Conservation (phyloP, 2,329 filamentous ascomycete genomes). For the Apiospora saccharicola region DNA sequence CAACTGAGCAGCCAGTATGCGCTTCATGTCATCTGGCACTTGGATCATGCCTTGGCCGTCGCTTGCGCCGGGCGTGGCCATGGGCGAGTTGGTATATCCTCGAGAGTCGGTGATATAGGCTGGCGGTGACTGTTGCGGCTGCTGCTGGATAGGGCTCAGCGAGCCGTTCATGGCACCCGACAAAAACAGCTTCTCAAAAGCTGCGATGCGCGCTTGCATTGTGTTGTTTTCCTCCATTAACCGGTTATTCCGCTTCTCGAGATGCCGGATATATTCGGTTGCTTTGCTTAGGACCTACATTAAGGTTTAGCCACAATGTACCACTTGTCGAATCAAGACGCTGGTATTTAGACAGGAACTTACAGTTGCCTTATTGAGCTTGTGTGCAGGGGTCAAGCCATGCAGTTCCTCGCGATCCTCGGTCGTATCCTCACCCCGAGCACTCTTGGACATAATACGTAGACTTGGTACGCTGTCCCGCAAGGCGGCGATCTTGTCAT, state of each 20-base stretch:
- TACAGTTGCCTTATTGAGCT: constrained; percentile 96
- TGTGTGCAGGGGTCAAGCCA: constrained; percentile 86
- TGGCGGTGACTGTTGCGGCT: constrained; percentile 57
- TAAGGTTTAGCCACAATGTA: constrained; percentile 32
- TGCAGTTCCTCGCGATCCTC: constrained; percentile 83
- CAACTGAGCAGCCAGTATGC: constrained; percentile 65
- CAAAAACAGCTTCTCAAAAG: constrained; percentile 81
- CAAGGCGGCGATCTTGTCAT: constrained; percentile 94
- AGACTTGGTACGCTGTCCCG: constrained; percentile 92
- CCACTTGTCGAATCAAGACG: not conserved
- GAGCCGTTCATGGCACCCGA: constrained; percentile 73
- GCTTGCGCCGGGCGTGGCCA: constrained; percentile 49
- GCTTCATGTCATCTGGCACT: constrained; percentile 72
- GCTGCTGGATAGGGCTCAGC: constrained; percentile 58
- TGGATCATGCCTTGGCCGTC: constrained; percentile 67
- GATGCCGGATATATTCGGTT: constrained; percentile 92
- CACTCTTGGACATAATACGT: constrained; percentile 80
- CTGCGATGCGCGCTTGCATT: constrained; percentile 79
- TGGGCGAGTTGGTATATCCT: constrained; percentile 54
- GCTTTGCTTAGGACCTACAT: constrained; percentile 83
- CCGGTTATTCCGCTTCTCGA: constrained; percentile 88
- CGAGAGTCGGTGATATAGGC: constrained; percentile 52
- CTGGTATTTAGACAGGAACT: constrained; percentile 28
- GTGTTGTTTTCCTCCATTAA: constrained; percentile 81
- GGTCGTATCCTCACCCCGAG: constrained; percentile 70